Conservation (phyloP, 2,329 filamentous ascomycete genomes). For the Verticillium dahliae region DNA sequence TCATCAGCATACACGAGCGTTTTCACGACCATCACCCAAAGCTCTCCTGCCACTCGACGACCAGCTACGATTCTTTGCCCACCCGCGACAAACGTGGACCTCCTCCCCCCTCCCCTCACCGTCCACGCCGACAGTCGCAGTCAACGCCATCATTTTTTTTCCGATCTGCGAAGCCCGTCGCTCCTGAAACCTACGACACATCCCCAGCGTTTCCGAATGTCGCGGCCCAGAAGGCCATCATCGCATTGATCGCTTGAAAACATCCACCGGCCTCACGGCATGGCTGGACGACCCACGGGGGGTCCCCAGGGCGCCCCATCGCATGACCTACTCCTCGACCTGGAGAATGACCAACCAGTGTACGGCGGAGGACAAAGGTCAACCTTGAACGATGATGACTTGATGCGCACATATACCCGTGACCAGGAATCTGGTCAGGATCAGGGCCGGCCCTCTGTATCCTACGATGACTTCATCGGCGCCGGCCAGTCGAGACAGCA, state of each 20-base stretch:
- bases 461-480: slow-evolving; percentile 93
- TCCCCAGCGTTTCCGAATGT: slow-evolving; percentile 21
- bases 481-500: slow-evolving; percentile 46
- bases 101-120: neutral
- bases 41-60: neutral
- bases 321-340: slow-evolving; percentile 65
- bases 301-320: slow-evolving; percentile 40
- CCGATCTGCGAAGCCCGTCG: slow-evolving; percentile 12
- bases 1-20: neutral
- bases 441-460: slow-evolving; percentile 72
- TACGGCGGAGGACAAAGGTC: slow-evolving; percentile 75
- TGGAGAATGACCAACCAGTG: slow-evolving; percentile 62
- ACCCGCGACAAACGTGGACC: neutral
- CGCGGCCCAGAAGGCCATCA: slow-evolving; percentile 18
- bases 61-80: neutral
- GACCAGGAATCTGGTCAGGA: slow-evolving; percentile 46
- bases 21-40: neutral
- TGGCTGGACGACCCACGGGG: slow-evolving; percentile 52
- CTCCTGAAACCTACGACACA: neutral
- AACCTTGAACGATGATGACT: slow-evolving; percentile 73
- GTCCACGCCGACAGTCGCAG: neutral
- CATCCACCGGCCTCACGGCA: slow-evolving; percentile 36
- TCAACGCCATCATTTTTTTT: neutral
- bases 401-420: slow-evolving; percentile 69
- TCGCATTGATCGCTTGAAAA: slow-evolving; percentile 15